Percentiles rank a stretch among this genome's conserved stretches.
Conservation (phyloP, 169 alveolate genomes). For the Cryptosporidium canis region DNA sequence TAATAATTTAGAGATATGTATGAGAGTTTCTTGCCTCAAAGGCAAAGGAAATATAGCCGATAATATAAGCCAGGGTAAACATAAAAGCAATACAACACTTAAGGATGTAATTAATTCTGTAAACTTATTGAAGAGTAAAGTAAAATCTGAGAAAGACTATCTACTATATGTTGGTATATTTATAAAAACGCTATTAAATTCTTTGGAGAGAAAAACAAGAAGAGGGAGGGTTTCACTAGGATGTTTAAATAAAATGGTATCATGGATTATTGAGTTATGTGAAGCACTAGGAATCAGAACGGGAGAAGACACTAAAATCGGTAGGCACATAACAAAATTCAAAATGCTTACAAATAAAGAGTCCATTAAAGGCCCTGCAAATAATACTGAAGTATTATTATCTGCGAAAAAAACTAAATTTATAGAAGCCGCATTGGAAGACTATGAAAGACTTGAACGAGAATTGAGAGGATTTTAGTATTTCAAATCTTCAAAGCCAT, state of each 20-base stretch:
- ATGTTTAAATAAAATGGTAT: slow-evolving; percentile 10
- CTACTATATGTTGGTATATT: neutral
- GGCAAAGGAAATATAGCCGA: neutral
- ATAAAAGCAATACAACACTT: neutral
- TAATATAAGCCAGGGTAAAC: neutral
- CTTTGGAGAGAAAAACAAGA: slow-evolving; percentile 8
- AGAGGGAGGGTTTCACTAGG: neutral
- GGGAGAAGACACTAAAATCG: neutral
- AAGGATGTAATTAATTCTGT: slow-evolving; percentile 1
- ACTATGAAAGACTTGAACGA: slow-evolving; percentile 18
- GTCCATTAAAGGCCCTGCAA: neutral
- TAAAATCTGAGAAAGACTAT: slow-evolving; percentile 18
- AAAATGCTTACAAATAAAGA: neutral
- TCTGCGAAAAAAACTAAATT: neutral
- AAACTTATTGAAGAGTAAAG: neutral
- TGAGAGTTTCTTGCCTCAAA: slow-evolving; percentile 10
- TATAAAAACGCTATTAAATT: slow-evolving; percentile 13
- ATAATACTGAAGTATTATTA: neutral
- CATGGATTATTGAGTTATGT: slow-evolving; percentile 34
- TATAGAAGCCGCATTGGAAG: slow-evolving; percentile 1
- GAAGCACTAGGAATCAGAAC: neutral
- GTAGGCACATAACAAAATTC: neutral
- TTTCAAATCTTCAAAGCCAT: neutral
- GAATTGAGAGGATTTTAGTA: neutral
- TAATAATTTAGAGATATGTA: neutral